A percentile compares a stretch with the other conserved stretches of the same genome.
Conservation (phyloP, 805 yeast genomes). For the Cyberlindnera samutprakarnensis region DNA sequence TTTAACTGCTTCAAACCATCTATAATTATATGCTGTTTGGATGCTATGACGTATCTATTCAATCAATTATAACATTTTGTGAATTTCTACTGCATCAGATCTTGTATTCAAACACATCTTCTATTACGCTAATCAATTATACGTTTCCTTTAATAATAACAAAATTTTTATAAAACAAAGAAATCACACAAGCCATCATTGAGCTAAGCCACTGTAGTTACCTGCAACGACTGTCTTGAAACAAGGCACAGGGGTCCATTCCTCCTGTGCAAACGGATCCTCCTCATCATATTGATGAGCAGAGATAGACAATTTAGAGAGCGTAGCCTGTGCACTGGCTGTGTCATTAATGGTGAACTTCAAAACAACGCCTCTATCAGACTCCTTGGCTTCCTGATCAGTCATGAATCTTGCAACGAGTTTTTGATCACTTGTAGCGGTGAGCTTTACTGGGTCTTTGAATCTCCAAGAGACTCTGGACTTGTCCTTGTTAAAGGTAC, state of each 20-base stretch:
- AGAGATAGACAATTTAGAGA: slow-evolving; percentile 33
- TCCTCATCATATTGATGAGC: slow-evolving; percentile 28
- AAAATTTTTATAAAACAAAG: neutral
- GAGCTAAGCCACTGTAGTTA: slow-evolving; percentile 27
- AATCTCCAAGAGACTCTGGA: slow-evolving; percentile 85
- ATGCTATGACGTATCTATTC: too few species aligned
- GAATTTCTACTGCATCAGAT: too few species aligned
- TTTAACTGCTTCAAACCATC: too few species aligned
- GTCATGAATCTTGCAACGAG: slow-evolving; percentile 85
- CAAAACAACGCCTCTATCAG: slow-evolving; percentile 65
- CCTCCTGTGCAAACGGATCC: slow-evolving; percentile 31
- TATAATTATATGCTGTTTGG: too few species aligned
- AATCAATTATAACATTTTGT: too few species aligned
- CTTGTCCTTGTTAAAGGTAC: slow-evolving; percentile 81
- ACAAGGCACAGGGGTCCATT: slow-evolving; percentile 28
- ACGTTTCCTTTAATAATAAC: too few species aligned
- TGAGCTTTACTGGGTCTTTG: slow-evolving; percentile 32
- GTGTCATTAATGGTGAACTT: slow-evolving; percentile 42
- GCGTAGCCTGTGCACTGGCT: slow-evolving; percentile 38
- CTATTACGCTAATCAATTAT: too few species aligned
- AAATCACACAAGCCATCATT: neutral
- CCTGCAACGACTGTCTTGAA: slow-evolving; percentile 31
- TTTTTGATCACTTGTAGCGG: slow-evolving; percentile 44
- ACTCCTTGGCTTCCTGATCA: slow-evolving; percentile 60
- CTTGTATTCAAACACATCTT: too few species aligned